Base-by-base conservation (phyloP, 768 basidiomycete genomes). In the Suillus americanus region DNA sequence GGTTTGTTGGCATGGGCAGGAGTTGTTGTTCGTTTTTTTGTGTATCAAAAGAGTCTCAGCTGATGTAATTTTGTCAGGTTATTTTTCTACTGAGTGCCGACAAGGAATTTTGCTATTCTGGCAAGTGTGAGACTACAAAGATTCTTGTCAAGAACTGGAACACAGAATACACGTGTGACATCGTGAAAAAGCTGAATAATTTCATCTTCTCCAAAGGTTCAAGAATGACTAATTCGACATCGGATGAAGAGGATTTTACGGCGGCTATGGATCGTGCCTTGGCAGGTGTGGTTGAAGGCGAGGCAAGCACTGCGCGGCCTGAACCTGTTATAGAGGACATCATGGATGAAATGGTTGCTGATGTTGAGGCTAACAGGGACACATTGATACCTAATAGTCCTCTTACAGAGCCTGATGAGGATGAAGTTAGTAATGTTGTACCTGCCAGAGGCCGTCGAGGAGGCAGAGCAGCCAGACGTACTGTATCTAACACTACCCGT, bases 111-210 rank as follows among this genome's bases (percentile, higher is more conserved):
- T 13, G 23, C 57, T 60, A 60, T 60, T 38, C 57, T 5, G 37
- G 57, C 16, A 60, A 60, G 43, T 38, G 59, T 10, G 38, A 28
- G 48, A 38, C 8, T 3, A 51, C 37, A 3, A 33, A 53, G 35
- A 16, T 62, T 40, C 35, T 62, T n/a, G 14, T 62, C 50, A 62
- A n/a, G 62, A 55, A 33, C 20, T 62, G 62, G 62, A 51, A 55
- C 28, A 55, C 62, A 3, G 20, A n/a, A 16, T 51, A 38, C 50
- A 38, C 7, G 16, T 5, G 30, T 9, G 35, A 62, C n/a, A 40
- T 62, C 7, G 50, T 62, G 20, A 28, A 28, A n/a, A 48, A 38
- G 16, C 20, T 62, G 20, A 62, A 62, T 54, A 53, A 14, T 14
- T 48, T 13, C 12, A 14, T 48, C 13, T 48, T 48, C 46, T 13